These are phyloP conservation scores for Pulveroboletus frians DNA, from an alignment of 768 basidiomycete species.

Conservation along the genomic window DNA sequence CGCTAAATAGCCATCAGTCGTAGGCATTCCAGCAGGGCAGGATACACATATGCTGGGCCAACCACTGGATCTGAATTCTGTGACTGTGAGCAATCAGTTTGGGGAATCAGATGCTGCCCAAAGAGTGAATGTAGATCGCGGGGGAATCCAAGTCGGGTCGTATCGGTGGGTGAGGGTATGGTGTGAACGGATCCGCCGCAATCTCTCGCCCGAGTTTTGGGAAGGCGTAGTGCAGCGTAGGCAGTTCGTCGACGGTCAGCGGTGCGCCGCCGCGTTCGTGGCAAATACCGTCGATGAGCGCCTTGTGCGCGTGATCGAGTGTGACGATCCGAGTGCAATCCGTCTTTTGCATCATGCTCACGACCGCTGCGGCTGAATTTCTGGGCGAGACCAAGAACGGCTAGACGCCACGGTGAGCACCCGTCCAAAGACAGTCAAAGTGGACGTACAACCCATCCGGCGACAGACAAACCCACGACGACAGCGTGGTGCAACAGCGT, in stretches of 20 bases:
- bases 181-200: slow-evolving; percentile 11
- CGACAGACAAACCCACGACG: slow-evolving; percentile 34
- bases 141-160: slow-evolving; percentile 31
- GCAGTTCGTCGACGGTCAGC: slow-evolving; percentile 16
- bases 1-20: slow-evolving; percentile 1
- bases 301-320: slow-evolving; percentile 13
- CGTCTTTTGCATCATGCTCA: slow-evolving; percentile 20
- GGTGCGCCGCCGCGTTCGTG: neutral
- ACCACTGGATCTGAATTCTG: slow-evolving; percentile 25
- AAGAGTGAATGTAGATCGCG: slow-evolving; percentile 45
- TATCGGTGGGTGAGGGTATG: slow-evolving; percentile 10
- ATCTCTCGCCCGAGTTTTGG: slow-evolving; percentile 37
- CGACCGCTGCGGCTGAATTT: slow-evolving; percentile 40
- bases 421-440: slow-evolving; percentile 18
- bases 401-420: slow-evolving; percentile 19
- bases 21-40: too few species aligned
- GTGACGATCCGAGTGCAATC: slow-evolving; percentile 19
- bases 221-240: slow-evolving; percentile 27
- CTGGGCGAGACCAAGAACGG: slow-evolving; percentile 36
- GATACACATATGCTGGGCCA: slow-evolving; percentile 32
- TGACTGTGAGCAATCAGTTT: slow-evolving; percentile 40
- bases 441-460: slow-evolving; percentile 34
- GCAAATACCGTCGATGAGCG: slow-evolving; percentile 11
- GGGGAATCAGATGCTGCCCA: slow-evolving; percentile 47
- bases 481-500: slow-evolving; percentile 32